Evolutionary conservation across 768 basidiomycete genomes (phyloP).

Genomic region (Coprinopsis marcescibilis): DNA sequence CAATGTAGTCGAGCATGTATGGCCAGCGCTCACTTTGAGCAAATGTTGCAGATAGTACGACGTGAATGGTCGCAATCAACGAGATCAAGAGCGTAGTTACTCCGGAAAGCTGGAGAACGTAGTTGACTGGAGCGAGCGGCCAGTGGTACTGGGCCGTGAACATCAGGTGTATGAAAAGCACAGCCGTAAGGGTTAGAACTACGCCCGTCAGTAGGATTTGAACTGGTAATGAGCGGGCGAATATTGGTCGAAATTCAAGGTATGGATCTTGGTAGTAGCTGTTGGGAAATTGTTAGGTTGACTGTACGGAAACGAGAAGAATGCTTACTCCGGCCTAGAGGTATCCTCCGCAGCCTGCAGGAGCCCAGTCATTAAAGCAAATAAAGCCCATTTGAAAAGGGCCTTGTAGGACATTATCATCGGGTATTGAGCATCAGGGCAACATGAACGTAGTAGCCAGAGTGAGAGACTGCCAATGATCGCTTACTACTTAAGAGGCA

Average conservation of each 20-base stretch:
- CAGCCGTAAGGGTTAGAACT: slow-evolving; percentile 74
- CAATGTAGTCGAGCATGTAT: slow-evolving; percentile 92
- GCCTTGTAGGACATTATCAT: not conserved
- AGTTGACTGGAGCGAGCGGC: slow-evolving; percentile 91
- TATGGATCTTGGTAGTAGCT: slow-evolving; percentile 56
- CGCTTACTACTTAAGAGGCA: not conserved
- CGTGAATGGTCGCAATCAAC: slow-evolving; percentile 68
- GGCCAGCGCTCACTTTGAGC: slow-evolving; percentile 77
- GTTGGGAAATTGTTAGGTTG: not conserved
- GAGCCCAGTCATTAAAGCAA: not conserved
- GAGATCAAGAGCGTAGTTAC: slow-evolving; percentile 76
- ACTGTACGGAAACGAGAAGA: not conserved
- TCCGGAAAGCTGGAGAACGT: slow-evolving; percentile 80
- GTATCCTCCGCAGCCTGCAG: not conserved
- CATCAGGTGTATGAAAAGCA: slow-evolving; percentile 86
- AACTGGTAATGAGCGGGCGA: slow-evolving; percentile 83
- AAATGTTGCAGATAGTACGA: slow-evolving; percentile 58
- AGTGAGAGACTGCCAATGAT: not conserved
- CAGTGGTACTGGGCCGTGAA: slow-evolving; percentile 97
- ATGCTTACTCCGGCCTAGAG: slow-evolving; percentile 1
- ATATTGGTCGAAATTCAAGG: slow-evolving; percentile 68
- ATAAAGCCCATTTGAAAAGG: not conserved
- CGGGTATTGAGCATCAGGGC: no score
- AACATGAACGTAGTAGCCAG: no score
- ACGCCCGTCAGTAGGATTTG: slow-evolving; percentile 86